These are phyloP conservation scores for Cryptococcus sp. DNA, from an alignment of 1,284 basidiomycete species.

Conservation along the genomic window DNA sequence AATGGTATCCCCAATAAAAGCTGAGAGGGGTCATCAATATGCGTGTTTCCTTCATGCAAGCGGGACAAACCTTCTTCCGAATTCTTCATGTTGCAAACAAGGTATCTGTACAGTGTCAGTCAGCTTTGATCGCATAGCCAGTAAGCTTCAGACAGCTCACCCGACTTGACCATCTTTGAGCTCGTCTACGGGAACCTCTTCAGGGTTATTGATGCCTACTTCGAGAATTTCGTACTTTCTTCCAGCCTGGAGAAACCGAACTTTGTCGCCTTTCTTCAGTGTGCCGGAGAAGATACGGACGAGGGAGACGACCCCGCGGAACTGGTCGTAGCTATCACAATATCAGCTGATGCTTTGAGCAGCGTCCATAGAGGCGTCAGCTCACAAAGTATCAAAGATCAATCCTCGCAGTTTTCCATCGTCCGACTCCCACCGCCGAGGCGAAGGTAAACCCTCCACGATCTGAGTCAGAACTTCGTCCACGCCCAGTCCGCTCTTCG, in stretches of 20 bases:
- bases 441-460: constrained; percentile 78
- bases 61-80: constrained; percentile 77
- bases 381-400: constrained; percentile 88
- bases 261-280: constrained; percentile 77
- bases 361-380: constrained; percentile 11
- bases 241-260: constrained; percentile 79
- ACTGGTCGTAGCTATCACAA: constrained; percentile 80
- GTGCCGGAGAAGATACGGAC: constrained; percentile 69
- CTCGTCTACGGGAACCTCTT: constrained; percentile 70
- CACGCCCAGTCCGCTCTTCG: constrained; percentile 84
- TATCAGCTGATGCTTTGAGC: constrained; percentile 4
- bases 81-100: constrained; percentile 96
- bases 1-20: constrained; percentile 77
- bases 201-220: constrained; percentile 89
- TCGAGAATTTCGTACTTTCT: constrained; percentile 93
- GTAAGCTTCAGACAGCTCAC: constrained; percentile 58
- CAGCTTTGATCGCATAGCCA: no score
- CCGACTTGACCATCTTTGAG: constrained; percentile 89
- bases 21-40: constrained; percentile 10
- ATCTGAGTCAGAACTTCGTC: constrained; percentile 76
- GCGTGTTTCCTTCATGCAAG: no score
- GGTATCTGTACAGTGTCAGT: constrained; percentile 22
- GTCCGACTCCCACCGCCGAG: constrained; percentile 47
- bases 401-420: constrained; percentile 74
- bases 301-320: constrained; percentile 92